Evolutionary conservation across 306 rosid genomes (phyloP).

Genomic region (Pyrus communis): DNA sequence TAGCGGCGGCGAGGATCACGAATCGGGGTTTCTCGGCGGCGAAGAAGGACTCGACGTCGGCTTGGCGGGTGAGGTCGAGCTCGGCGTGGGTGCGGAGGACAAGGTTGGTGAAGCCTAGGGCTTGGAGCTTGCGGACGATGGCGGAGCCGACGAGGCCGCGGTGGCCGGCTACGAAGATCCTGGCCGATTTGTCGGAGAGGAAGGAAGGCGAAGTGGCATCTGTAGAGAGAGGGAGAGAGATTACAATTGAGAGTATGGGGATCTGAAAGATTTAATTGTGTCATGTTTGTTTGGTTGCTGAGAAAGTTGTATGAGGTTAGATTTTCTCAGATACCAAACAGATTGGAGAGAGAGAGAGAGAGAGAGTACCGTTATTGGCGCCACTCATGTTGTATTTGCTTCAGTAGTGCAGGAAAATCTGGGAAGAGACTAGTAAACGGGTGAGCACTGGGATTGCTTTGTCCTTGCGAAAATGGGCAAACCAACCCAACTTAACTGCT

Average conservation of each 20-base stretch:
- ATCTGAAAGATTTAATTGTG: background rate
- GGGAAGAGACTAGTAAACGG: background rate
- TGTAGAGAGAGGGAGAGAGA: background rate
- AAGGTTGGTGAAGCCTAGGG: slow-evolving; percentile 64
- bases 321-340: slow-evolving; percentile 11
- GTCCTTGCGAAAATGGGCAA: too few species aligned
- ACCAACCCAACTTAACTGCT: too few species aligned
- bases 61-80: slow-evolving; percentile 82
- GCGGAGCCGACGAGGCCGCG: slow-evolving; percentile 94
- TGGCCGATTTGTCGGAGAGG: slow-evolving; percentile 60
- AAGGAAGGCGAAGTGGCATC: slow-evolving; percentile 36
- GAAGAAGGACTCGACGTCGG: slow-evolving; percentile 80
- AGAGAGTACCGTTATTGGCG: slow-evolving; percentile 38
- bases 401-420: background rate
- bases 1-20: slow-evolving; percentile 88
- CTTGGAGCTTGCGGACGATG: slow-evolving; percentile 65
- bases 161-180: slow-evolving; percentile 91
- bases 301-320: background rate
- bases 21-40: slow-evolving; percentile 63
- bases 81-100: slow-evolving; percentile 62
- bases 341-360: slow-evolving; percentile 7
- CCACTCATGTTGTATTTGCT: slow-evolving; percentile 39
- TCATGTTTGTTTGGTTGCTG: background rate
- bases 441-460: too few species aligned
- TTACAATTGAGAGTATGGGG: background rate